phyloP scores from a whole-genome alignment of 1,139 yeast genomes.

The Geotrichum siamense region DNA sequence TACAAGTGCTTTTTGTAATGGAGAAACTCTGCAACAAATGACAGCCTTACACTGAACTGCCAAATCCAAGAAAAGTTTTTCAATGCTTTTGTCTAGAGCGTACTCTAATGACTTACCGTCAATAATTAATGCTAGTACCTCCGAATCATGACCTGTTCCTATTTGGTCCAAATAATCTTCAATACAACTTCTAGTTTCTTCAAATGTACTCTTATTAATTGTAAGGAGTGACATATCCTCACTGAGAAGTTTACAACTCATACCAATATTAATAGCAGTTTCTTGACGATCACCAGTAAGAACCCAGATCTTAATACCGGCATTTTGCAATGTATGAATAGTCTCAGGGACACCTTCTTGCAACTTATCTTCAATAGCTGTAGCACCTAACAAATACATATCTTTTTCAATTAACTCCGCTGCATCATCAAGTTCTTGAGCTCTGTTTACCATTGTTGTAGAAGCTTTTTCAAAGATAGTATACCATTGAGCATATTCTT shows the following conservation, averaged over 20 bases:
- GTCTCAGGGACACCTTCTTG: constrained; percentile 99
- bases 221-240: constrained; percentile 94
- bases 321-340: constrained; percentile 86
- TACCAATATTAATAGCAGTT: constrained; percentile 98
- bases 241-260: constrained; percentile 88
- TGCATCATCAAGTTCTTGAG: constrained; percentile 69
- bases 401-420: constrained; percentile 80
- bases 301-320: constrained; percentile 97
- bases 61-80: constrained; percentile 67
- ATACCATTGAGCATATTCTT: constrained; percentile 64
- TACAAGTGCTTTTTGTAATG: constrained; percentile 92
- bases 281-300: constrained; percentile 97
- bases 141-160: constrained; percentile 57
- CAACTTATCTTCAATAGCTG: constrained; percentile 95
- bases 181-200: constrained; percentile 64
- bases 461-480: constrained; percentile 67
- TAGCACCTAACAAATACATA: constrained; percentile 82
- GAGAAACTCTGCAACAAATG: constrained; percentile 95
- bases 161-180: constrained; percentile 71
- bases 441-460: constrained; percentile 67
- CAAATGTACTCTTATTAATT: constrained; percentile 77
- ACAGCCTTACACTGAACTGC: constrained; percentile 92
- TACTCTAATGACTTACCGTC: constrained; percentile 86
- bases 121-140: constrained; percentile 80
- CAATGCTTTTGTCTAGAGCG: constrained; percentile 78